Percentiles rank a stretch among this genome's conserved stretches.
Evolutionary conservation across 2,329 filamentous ascomycete species (phyloP).

Genomic region (Aurifilum marmelostoma): DNA sequence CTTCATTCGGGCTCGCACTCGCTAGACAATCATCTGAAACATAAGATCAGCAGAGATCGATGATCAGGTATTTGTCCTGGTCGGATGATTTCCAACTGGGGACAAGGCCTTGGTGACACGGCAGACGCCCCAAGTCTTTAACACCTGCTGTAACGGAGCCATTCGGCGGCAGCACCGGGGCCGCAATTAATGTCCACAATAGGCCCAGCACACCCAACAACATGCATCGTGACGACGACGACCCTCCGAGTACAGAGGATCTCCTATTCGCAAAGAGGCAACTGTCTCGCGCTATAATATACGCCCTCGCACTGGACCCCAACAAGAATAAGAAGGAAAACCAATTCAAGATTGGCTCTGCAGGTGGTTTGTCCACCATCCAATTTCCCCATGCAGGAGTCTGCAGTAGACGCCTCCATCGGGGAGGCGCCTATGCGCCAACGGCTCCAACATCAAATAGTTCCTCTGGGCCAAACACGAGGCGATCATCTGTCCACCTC

Average conservation of each 20-base stretch:
- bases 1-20: not conserved
- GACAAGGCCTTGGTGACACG: constrained; percentile 13
- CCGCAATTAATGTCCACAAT: not conserved
- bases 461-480: not conserved
- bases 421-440: constrained; percentile 15
- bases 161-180: not conserved
- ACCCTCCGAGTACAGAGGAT: not conserved
- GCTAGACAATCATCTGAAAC: constrained; percentile 8
- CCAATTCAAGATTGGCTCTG: constrained; percentile 15
- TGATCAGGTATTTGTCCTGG: not conserved
- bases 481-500: not conserved
- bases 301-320: not conserved
- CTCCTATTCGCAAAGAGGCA: constrained; percentile 9
- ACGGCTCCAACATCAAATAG: not conserved
- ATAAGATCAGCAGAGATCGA: constrained; percentile 5
- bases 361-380: constrained; percentile 24
- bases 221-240: constrained; percentile 2
- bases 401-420: constrained; percentile 30
- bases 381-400: constrained; percentile 30
- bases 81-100: constrained; percentile 16
- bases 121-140: constrained; percentile 9
- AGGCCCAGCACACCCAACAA: not conserved
- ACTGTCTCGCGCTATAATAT: not conserved
- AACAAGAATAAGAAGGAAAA: not conserved
- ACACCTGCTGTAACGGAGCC: constrained; percentile 13